A percentile compares a stretch with the other conserved stretches of the same genome.
Conservation (phyloP, 768 basidiomycete species). For the Suillus luteus region DNA sequence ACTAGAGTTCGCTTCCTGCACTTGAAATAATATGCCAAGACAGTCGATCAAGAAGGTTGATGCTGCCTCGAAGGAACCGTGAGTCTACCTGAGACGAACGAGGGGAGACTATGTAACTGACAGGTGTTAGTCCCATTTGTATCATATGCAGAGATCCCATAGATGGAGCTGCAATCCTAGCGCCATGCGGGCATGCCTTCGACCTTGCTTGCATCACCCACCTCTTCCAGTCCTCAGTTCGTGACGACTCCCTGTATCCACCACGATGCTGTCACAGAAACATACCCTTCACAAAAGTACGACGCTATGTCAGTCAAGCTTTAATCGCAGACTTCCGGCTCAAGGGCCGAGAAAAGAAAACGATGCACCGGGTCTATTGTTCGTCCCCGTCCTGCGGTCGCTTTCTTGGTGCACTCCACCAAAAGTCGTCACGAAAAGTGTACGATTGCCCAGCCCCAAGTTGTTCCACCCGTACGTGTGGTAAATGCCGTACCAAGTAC, state of each 20-base stretch:
- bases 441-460: slow-evolving; percentile 11
- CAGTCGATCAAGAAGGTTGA: slow-evolving; percentile 9
- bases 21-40: slow-evolving; percentile 5
- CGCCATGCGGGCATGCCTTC: slow-evolving; percentile 30
- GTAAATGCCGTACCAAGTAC: slow-evolving; percentile 12
- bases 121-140: slow-evolving; percentile 16
- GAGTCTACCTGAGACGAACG: not conserved
- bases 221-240: slow-evolving; percentile 29
- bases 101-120: not conserved
- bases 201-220: slow-evolving; percentile 28
- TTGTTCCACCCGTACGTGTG: slow-evolving; percentile 14
- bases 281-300: slow-evolving; percentile 23
- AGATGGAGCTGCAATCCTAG: slow-evolving; percentile 14
- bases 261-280: slow-evolving; percentile 30
- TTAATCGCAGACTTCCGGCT: slow-evolving; percentile 17
- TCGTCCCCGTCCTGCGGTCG: slow-evolving; percentile 24
- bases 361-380: slow-evolving; percentile 31
- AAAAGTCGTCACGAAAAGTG: slow-evolving; percentile 24
- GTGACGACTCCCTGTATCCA: slow-evolving; percentile 35
- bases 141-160: slow-evolving; percentile 27
- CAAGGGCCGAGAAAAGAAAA: slow-evolving; percentile 26
- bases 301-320: slow-evolving; percentile 17
- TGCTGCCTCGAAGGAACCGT: slow-evolving; percentile 2
- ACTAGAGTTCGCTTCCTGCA: not conserved
- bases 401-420: slow-evolving; percentile 28